Evolutionary conservation across 345 rosid genomes (phyloP).

Genomic region (Heritiera littoralis): DNA sequence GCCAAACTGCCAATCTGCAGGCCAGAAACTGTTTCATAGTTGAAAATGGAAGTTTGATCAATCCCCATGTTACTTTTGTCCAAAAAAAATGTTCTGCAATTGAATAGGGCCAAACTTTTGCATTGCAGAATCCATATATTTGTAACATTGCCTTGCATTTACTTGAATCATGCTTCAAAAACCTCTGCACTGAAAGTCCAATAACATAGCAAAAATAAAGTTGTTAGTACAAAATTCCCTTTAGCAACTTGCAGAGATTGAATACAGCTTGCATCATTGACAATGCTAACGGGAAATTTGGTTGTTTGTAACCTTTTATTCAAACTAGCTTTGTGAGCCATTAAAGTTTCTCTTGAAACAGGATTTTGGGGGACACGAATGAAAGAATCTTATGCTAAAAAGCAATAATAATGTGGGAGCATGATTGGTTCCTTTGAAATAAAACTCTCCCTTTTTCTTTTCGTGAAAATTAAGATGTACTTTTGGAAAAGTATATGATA

Average conservation of each 20-base stretch:
- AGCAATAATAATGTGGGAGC: not conserved
- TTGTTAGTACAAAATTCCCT: not conserved
- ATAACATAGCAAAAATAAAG: not conserved
- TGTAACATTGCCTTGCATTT: not conserved
- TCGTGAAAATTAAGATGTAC: not conserved
- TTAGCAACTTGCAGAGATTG: not conserved
- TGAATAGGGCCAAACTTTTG: not conserved
- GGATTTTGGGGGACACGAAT: not conserved
- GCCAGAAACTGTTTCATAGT: not conserved
- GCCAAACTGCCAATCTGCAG: not conserved
- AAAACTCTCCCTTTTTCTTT: not conserved
- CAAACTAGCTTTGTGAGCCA: not conserved
- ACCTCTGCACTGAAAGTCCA: not conserved
- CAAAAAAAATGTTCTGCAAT: not conserved
- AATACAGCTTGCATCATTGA: slow-evolving; percentile 2
- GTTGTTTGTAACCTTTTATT: not conserved
- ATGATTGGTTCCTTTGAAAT: not conserved
- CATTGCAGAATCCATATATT: not conserved
- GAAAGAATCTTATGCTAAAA: slow-evolving; percentile 11
- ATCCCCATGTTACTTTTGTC: not conserved
- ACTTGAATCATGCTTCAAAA: not conserved
- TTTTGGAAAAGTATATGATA: too few relatives aligned
- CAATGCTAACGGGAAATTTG: not conserved
- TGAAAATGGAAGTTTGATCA: not conserved
- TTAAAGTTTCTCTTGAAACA: not conserved